These are phyloP conservation scores for Pythium dissotocum DNA, from an alignment of 352 stramenopile species.

Conservation along the genomic window DNA sequence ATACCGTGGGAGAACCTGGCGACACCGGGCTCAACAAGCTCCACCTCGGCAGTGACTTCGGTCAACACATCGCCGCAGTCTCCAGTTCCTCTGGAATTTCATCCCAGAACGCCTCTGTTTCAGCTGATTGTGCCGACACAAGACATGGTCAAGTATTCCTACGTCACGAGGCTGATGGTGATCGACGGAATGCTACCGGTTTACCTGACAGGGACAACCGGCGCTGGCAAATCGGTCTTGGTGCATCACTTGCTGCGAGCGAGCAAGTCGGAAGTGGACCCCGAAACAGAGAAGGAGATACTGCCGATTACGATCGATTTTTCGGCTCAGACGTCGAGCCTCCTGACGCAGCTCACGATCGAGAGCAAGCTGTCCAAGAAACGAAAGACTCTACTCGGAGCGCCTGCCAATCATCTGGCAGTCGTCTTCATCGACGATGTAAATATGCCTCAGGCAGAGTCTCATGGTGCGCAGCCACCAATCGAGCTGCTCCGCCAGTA, in stretches of 20 bases:
- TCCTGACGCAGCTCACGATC: slow-evolving; percentile 80
- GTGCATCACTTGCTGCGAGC: slow-evolving; percentile 64
- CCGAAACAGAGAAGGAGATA: slow-evolving; percentile 21
- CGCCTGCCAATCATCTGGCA: slow-evolving; percentile 65
- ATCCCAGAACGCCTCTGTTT: slow-evolving; percentile 35
- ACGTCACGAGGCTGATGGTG: slow-evolving; percentile 51
- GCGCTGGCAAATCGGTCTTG: slow-evolving; percentile 87
- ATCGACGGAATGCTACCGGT: slow-evolving; percentile 69
- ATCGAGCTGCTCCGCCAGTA: slow-evolving; percentile 79
- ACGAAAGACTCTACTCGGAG: slow-evolving; percentile 89
- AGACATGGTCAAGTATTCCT: slow-evolving; percentile 67
- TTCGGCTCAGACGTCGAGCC: slow-evolving; percentile 85
- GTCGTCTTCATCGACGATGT: slow-evolving; percentile 91
- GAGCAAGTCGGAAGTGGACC: slow-evolving; percentile 11
- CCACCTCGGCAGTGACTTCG: background rate
- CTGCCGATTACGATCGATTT: slow-evolving; percentile 76
- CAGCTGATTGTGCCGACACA: slow-evolving; percentile 66
- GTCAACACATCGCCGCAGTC: background rate
- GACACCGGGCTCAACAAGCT: background rate
- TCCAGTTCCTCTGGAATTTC: slow-evolving; percentile 22
- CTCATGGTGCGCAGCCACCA: slow-evolving; percentile 68
- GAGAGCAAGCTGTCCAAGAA: slow-evolving; percentile 92
- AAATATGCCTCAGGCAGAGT: slow-evolving; percentile 87
- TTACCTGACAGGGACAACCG: slow-evolving; percentile 88
- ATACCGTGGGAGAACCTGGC: slow-evolving; percentile 48